Evolutionary conservation across 805 yeast genomes (phyloP).

Genomic region (Candida koratica): DNA sequence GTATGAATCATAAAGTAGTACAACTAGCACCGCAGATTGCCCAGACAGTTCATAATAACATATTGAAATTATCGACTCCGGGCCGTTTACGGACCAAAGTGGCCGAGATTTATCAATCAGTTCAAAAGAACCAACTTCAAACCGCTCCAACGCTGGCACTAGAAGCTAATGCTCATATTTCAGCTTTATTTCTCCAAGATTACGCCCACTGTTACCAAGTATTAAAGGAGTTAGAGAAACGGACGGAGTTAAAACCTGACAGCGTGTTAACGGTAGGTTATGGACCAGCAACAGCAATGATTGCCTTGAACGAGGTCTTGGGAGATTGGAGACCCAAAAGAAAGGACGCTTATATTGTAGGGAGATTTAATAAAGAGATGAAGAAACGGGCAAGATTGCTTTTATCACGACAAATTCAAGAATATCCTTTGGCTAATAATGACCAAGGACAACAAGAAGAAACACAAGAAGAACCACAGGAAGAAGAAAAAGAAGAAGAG

Average conservation of each 20-base stretch:
- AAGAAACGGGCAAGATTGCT: conserved; percentile 72
- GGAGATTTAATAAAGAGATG: conserved; percentile 60
- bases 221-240: conserved; percentile 56
- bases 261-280: conserved; percentile 74
- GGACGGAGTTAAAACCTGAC: conserved; percentile 62
- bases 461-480: background rate
- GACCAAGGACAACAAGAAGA: background rate
- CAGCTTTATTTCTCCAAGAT: conserved; percentile 75
- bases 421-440: conserved; percentile 5
- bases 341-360: conserved; percentile 71
- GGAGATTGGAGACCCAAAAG: conserved; percentile 58
- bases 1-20: conserved; percentile 49
- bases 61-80: conserved; percentile 58
- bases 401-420: conserved; percentile 65
- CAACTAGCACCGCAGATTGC: conserved; percentile 55
- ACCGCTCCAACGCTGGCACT: conserved; percentile 36
- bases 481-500: conserved; percentile 6
- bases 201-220: conserved; percentile 69
- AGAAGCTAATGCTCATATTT: conserved; percentile 78
- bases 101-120: conserved; percentile 48
- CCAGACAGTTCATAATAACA: conserved; percentile 58
- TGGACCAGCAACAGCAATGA: conserved; percentile 91
- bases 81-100: conserved; percentile 60
- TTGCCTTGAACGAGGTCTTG: conserved; percentile 82
- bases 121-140: conserved; percentile 54